A percentile compares a stretch with the other conserved stretches of the same genome.
phyloP scores from a whole-genome alignment of 257 asterid species.

The Sherardia arvensis region DNA sequence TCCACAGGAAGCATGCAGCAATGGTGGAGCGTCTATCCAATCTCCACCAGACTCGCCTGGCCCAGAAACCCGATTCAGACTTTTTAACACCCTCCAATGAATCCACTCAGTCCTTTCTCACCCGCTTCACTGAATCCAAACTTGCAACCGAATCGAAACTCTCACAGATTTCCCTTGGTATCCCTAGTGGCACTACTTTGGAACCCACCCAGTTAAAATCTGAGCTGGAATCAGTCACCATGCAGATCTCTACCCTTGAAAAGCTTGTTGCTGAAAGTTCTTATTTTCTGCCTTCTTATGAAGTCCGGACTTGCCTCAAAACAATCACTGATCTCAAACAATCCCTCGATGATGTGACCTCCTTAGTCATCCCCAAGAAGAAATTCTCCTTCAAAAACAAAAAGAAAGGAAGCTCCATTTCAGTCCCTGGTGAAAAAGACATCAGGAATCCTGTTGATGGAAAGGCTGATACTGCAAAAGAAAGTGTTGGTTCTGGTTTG shows the following conservation, averaged over 20 bases:
- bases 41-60: conserved; percentile 52
- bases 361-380: conserved; percentile 65
- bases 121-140: conserved; percentile 57
- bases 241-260: conserved; percentile 58
- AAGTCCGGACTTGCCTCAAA: conserved; percentile 29
- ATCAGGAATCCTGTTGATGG: conserved; percentile 3
- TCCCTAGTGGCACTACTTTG: conserved; percentile 16
- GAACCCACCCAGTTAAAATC: conserved; percentile 27
- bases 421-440: conserved; percentile 11
- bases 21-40: conserved; percentile 78
- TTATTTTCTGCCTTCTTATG: conserved; percentile 52
- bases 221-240: conserved; percentile 42
- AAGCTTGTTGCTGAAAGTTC: conserved; percentile 64
- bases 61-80: conserved; percentile 26
- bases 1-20: conserved; percentile 33
- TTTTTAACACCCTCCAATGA: conserved; percentile 20
- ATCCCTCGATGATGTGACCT: conserved; percentile 44
- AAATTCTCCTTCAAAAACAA: conserved; percentile 79
- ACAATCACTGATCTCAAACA: conserved; percentile 44
- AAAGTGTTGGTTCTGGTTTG: conserved; percentile 20
- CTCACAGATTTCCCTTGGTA: conserved; percentile 33
- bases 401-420: conserved; percentile 19
- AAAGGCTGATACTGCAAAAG: background rate
- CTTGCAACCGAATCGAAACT: conserved; percentile 51
- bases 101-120: conserved; percentile 55